Base-by-base conservation (phyloP, 352 stramenopile species). In the Phytophthora litchii region DNA sequence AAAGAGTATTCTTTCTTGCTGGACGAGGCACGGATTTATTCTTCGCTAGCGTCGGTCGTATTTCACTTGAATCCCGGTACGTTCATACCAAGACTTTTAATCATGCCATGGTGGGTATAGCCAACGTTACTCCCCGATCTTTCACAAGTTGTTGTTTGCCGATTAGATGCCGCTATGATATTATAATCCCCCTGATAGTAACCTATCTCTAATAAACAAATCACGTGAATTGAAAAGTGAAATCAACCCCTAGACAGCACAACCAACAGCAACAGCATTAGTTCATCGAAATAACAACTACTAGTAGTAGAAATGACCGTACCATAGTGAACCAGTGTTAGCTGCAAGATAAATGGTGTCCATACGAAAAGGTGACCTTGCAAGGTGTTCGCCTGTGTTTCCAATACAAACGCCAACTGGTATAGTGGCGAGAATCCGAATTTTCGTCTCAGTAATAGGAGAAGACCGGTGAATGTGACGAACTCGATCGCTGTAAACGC, bases 371-470 rank as follows among this genome's bases (percentile, higher is more conserved):
- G 23, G 1, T 53, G 44, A 0, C 54, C 37, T 25, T 78, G 69
- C 7, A 78, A 2, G 54, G 35, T 41, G 42, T 16, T 2, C 19
- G 29, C 20, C 14, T 78, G 61, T 4, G 36, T 71, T 43, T 81
- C 68, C 1, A 81, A 42, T 20, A 78, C 61, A 27, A 81, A 78
- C 1, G 56, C 68, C 8, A 81, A 53, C 27, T 67, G 49, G 23
- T 70, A 66, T 7, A 71, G 11, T 8, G 59, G 51, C 4, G 54
- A 62, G 34, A 68, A 69, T 0, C 42, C 52, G 16, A 78, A 71
- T 7, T 48, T 49, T 0, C 44, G n/a, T 41, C 58, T 43, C n/a
- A 73, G 20, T 1, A 56, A 49, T 10, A 51, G 9, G 32, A 60
- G 34, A 46, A 67, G 44, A 16, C 32, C 47, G 7, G 42, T 46